A percentile compares a stretch with the other conserved stretches of the same genome.
These are phyloP conservation scores for Psilocybe sp. DNA, from an alignment of 768 basidiomycete species.

Conservation along the genomic window DNA sequence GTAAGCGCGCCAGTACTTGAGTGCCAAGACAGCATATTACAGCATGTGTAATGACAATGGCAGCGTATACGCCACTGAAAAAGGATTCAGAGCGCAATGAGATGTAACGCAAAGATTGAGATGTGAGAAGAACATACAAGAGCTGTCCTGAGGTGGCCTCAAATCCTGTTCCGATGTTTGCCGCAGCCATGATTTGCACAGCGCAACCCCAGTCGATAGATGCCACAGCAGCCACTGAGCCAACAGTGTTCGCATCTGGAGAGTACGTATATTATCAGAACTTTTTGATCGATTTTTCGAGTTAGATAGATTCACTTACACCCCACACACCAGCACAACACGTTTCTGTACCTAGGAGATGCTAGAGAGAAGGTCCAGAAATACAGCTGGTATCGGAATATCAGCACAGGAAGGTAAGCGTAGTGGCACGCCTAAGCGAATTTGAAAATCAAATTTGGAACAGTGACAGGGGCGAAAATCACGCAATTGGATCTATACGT, in stretches of 20 bases:
- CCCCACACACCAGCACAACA: slow-evolving; percentile 49
- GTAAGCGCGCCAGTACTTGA: slow-evolving; percentile 62
- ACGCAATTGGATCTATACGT: no score
- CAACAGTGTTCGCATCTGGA: slow-evolving; percentile 41
- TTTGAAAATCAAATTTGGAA: no score
- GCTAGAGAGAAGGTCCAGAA: slow-evolving; percentile 44
- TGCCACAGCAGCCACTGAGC: slow-evolving; percentile 41
- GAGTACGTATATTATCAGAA: neutral
- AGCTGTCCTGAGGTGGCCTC: slow-evolving; percentile 36
- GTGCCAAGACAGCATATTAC: slow-evolving; percentile 64
- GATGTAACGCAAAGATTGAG: neutral
- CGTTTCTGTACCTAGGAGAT: slow-evolving; percentile 33
- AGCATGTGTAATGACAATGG: slow-evolving; percentile 55
- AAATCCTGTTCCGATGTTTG: slow-evolving; percentile 48
- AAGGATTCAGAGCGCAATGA: neutral
- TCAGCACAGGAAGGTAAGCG: no score
- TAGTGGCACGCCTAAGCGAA: no score
- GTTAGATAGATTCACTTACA: slow-evolving; percentile 23
- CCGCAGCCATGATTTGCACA: slow-evolving; percentile 58
- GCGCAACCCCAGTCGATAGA: slow-evolving; percentile 61
- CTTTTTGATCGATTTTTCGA: neutral
- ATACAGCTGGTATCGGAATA: slow-evolving; percentile 21
- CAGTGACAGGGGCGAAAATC: no score
- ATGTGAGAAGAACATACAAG: slow-evolving; percentile 29
- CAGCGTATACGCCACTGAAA: slow-evolving; percentile 56